A percentile compares a stretch with the other conserved stretches of the same genome.
Conservation (phyloP, 1,139 yeast genomes). For the Torulaspora globosa region DNA sequence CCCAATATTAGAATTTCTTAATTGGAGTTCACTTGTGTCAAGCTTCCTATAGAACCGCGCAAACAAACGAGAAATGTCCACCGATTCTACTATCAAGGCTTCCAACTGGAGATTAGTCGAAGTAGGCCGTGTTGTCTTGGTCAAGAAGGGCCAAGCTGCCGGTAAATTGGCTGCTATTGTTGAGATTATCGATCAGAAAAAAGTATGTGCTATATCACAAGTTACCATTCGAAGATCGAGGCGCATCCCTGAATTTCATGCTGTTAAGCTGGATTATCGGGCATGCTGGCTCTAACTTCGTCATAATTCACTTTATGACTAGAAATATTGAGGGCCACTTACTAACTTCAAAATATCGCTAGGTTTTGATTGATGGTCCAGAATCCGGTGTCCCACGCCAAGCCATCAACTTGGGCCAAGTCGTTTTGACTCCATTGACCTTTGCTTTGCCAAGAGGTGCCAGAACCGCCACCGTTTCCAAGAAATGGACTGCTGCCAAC, state of each 20-base stretch:
- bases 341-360: background rate
- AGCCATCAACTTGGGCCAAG: slow-evolving; percentile 79
- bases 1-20: slow-evolving; percentile 1
- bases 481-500: slow-evolving; percentile 93
- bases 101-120: slow-evolving; percentile 99
- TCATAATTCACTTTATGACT: background rate
- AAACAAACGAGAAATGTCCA: slow-evolving; percentile 45
- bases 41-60: slow-evolving; percentile 16
- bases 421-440: slow-evolving; percentile 89
- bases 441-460: slow-evolving; percentile 93
- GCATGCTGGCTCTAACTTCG: background rate
- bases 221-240: background rate
- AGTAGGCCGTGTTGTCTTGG: slow-evolving; percentile 97
- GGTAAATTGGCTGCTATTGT: slow-evolving; percentile 92
- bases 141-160: slow-evolving; percentile 63
- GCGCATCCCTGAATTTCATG: background rate
- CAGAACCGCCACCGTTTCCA: slow-evolving; percentile 75
- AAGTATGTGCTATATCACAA: slow-evolving; percentile 56
- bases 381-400: slow-evolving; percentile 83
- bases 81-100: slow-evolving; percentile 82
- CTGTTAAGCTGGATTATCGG: background rate
- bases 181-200: slow-evolving; percentile 98
- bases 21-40: slow-evolving; percentile 1
- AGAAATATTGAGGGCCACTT: background rate
- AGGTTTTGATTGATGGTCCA: slow-evolving; percentile 97